These are phyloP conservation scores for Sextonia rubra DNA, from an alignment of 164 flowering plant species.

Conservation along the genomic window DNA sequence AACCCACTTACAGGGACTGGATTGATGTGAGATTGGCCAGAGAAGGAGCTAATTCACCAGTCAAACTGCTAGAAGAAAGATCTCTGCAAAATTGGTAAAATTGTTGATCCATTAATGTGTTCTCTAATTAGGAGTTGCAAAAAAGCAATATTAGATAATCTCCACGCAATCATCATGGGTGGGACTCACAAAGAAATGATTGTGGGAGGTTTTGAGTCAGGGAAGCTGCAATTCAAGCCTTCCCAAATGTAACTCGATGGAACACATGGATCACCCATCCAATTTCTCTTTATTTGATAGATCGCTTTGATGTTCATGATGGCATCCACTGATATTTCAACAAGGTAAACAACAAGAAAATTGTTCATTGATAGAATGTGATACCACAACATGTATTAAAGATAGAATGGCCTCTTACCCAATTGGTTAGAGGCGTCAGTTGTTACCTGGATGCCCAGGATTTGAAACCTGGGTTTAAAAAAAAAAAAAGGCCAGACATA, in stretches of 20 bases:
- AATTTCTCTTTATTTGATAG: conserved; percentile 29
- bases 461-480: too few species aligned
- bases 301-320: conserved; percentile 27
- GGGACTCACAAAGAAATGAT: conserved; percentile 36
- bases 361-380: too few species aligned
- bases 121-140: neutral
- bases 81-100: conserved; percentile 33
- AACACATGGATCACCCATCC: conserved; percentile 58
- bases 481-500: too few species aligned
- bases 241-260: conserved; percentile 36
- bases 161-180: neutral
- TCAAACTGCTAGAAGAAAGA: conserved; percentile 35
- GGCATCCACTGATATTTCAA: conserved; percentile 26
- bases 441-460: too few species aligned
- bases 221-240: conserved; percentile 36
- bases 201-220: conserved; percentile 17
- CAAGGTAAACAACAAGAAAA: too few species aligned
- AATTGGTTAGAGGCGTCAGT: conserved; percentile 35
- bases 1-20: conserved; percentile 32
- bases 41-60: conserved; percentile 28
- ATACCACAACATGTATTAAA: too few species aligned
- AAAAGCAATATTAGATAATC: neutral
- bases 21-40: conserved; percentile 26
- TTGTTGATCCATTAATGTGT: neutral
- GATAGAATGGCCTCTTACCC: conserved; percentile 24